phyloP scores from a whole-genome alignment of 179 eudicot species.

The Spergularia azorica region DNA sequence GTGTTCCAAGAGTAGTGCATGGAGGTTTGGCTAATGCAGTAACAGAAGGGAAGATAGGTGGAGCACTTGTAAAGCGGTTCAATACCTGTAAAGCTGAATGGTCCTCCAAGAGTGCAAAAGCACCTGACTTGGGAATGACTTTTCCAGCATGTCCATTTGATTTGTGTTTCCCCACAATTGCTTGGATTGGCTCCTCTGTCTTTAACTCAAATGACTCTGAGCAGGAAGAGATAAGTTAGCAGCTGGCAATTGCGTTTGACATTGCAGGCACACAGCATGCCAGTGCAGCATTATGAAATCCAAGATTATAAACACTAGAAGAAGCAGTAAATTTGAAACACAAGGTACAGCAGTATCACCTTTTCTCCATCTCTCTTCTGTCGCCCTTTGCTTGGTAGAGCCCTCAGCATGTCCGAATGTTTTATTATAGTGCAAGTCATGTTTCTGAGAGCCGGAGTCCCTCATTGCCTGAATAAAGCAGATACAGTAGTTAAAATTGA shows the following conservation, averaged over 20 bases:
- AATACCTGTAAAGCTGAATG: slow-evolving; percentile 18
- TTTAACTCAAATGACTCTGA: slow-evolving; percentile 18
- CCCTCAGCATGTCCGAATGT: slow-evolving; percentile 18
- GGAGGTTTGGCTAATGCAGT: slow-evolving; percentile 23
- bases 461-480: slow-evolving; percentile 32
- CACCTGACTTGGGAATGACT: slow-evolving; percentile 23
- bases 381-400: slow-evolving; percentile 24
- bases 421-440: slow-evolving; percentile 15
- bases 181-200: slow-evolving; percentile 17
- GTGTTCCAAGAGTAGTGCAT: slow-evolving; percentile 5
- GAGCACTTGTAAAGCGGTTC: slow-evolving; percentile 12
- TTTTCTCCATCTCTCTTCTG: slow-evolving; percentile 29
- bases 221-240: slow-evolving; percentile 16
- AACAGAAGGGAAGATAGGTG: slow-evolving; percentile 19
- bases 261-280: slow-evolving; percentile 1
- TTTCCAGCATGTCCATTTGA: slow-evolving; percentile 15
- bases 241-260: neutral
- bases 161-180: slow-evolving; percentile 7
- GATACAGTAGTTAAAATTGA: neutral
- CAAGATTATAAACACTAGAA: neutral
- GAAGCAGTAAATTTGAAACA: slow-evolving; percentile 11
- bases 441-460: slow-evolving; percentile 11
- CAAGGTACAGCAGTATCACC: slow-evolving; percentile 12
- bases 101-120: slow-evolving; percentile 6
- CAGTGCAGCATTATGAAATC: neutral